Conservation (phyloP, 306 rosid species). For the Datisca glomerata region DNA sequence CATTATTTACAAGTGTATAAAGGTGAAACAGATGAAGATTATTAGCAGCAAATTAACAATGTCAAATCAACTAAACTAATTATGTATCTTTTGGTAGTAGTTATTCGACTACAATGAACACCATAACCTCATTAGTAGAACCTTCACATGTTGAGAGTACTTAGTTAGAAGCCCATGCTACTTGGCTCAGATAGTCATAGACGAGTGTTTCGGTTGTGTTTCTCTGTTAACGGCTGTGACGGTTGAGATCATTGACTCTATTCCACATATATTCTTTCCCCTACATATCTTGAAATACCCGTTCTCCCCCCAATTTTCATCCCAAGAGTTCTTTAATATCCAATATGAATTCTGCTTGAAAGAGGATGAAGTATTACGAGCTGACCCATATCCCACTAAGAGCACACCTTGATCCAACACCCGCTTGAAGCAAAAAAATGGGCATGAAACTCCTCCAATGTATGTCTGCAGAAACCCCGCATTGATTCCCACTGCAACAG, state of each 20-base stretch:
- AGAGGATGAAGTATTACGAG: slow-evolving; percentile 45
- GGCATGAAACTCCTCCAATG: slow-evolving; percentile 80
- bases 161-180: too few relatives aligned
- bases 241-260: slow-evolving; percentile 63
- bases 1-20: too few relatives aligned
- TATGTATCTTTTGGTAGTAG: too few relatives aligned
- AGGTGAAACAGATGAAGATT: too few relatives aligned
- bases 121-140: too few relatives aligned
- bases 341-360: slow-evolving; percentile 81
- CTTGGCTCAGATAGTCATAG: too few relatives aligned
- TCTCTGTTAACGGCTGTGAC: slow-evolving; percentile 57
- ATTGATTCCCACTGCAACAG: slow-evolving; percentile 81
- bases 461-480: slow-evolving; percentile 87
- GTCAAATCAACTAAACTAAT: too few relatives aligned
- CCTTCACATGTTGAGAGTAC: too few relatives aligned
- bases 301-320: slow-evolving; percentile 73
- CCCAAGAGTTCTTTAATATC: slow-evolving; percentile 91
- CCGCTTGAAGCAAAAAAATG: slow-evolving; percentile 60
- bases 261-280: slow-evolving; percentile 75
- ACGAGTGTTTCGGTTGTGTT: too few relatives aligned
- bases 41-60: too few relatives aligned
- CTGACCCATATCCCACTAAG: slow-evolving; percentile 64
- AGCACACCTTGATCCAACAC: slow-evolving; percentile 63
- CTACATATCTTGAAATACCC: slow-evolving; percentile 74
- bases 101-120: too few relatives aligned